phyloP scores from a whole-genome alignment of 2,329 filamentous ascomycete genomes.

The Fusarium burgessii region DNA sequence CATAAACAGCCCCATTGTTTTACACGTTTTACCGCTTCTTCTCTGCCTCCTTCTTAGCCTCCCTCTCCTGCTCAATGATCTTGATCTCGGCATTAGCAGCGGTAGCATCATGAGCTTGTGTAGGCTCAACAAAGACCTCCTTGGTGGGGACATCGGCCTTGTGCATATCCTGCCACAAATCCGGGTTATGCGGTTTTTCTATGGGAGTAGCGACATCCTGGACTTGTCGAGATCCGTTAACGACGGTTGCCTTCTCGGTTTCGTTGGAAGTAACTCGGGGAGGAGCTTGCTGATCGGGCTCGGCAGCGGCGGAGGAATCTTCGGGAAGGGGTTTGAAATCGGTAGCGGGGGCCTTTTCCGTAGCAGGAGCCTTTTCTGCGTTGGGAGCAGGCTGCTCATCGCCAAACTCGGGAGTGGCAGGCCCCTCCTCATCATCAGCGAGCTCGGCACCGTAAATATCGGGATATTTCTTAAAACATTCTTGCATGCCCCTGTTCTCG shows the following conservation, averaged over 20 bases:
- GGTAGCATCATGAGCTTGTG: conserved; percentile 47
- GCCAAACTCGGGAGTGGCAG: conserved; percentile 46
- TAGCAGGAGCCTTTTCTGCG: conserved; percentile 11
- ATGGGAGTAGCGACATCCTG: conserved; percentile 29
- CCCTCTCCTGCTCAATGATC: conserved; percentile 31
- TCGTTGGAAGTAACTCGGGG: background rate
- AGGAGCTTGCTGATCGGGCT: conserved; percentile 1
- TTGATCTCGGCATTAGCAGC: conserved; percentile 45
- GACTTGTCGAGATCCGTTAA: conserved; percentile 14
- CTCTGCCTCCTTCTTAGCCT: conserved; percentile 31
- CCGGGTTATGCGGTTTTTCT: conserved; percentile 21
- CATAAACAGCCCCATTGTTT: conserved; percentile 9
- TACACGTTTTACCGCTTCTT: conserved; percentile 14
- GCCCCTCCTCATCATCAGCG: conserved; percentile 74
- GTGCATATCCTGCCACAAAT: conserved; percentile 22
- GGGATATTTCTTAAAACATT: conserved; percentile 93
- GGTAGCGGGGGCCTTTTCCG: background rate
- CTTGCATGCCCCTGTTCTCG: conserved; percentile 85
- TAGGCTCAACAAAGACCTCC: conserved; percentile 21
- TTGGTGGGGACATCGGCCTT: conserved; percentile 27
- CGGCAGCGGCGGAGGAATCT: background rate
- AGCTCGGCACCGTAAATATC: conserved; percentile 93
- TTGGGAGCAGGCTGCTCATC: conserved; percentile 45
- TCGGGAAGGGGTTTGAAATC: conserved; percentile 8
- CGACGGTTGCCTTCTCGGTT: background rate